Conservation (phyloP, 805 yeast species). For the Kluyveromyces nonfermentans region DNA sequence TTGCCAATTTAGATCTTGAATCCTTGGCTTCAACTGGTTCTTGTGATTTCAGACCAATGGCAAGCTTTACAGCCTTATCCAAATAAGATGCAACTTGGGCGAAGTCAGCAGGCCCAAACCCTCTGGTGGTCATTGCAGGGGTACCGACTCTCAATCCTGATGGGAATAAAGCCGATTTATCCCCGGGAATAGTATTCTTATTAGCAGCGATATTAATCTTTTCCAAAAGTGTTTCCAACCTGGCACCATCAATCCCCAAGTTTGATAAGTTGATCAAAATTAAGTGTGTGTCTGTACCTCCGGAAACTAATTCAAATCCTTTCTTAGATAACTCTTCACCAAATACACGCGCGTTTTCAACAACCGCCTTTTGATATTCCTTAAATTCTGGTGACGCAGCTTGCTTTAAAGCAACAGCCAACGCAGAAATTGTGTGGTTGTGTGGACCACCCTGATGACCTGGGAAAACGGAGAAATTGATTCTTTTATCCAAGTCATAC, state of each 20-base stretch:
- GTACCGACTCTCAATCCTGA: constrained; percentile 96
- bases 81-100: constrained; percentile 71
- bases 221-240: constrained; percentile 85
- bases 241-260: constrained; percentile 83
- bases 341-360: constrained; percentile 70
- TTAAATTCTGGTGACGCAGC: constrained; percentile 82
- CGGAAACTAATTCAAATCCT: constrained; percentile 73
- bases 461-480: constrained; percentile 97
- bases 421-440: constrained; percentile 93
- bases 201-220: constrained; percentile 88
- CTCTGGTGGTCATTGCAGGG: constrained; percentile 98
- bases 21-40: constrained; percentile 39
- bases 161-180: constrained; percentile 90
- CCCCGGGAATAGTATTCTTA: constrained; percentile 95
- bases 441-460: constrained; percentile 99
- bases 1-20: constrained; percentile 50
- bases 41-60: constrained; percentile 49
- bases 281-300: constrained; percentile 93
- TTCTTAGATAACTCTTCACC: constrained; percentile 54
- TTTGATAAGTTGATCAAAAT: constrained; percentile 74
- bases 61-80: constrained; percentile 65
- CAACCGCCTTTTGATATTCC: constrained; percentile 74
- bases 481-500: constrained; percentile 82
- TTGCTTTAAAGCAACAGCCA: constrained; percentile 92
- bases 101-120: constrained; percentile 72